Evolutionary conservation across 768 basidiomycete species (phyloP).

Genomic region (Phylloporus sp.): DNA sequence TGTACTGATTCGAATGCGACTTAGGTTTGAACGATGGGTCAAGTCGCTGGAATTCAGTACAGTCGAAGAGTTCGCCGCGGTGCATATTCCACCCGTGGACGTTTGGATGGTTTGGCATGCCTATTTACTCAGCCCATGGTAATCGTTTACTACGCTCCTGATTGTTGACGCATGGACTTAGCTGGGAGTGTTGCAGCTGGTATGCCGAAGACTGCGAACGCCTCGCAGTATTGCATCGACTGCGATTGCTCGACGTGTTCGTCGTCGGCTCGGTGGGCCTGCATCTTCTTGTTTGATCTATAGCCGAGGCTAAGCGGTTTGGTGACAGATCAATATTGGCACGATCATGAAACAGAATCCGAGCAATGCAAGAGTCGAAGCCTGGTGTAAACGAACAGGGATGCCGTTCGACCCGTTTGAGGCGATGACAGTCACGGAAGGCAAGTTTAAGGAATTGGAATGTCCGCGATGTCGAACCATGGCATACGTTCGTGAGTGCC

Average conservation of each 20-base stretch:
- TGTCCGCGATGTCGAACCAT: conserved; percentile 34
- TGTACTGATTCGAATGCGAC: not conserved
- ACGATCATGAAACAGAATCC: conserved; percentile 15
- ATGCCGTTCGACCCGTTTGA: conserved; percentile 35
- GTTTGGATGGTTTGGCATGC: conserved; percentile 43
- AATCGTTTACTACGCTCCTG: not conserved
- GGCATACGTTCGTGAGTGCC: conserved; percentile 31
- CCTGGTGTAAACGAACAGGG: conserved; percentile 25
- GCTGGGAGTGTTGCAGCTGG: conserved; percentile 19
- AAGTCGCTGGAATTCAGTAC: conserved; percentile 19
- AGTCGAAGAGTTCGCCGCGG: conserved; percentile 24
- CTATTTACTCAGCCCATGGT: conserved; percentile 37
- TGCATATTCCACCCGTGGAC: conserved; percentile 33
- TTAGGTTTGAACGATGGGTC: conserved; percentile 36
- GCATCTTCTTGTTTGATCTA: not conserved
- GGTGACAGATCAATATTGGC: conserved; percentile 23
- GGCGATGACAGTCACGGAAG: conserved; percentile 22
- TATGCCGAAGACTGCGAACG: conserved; percentile 33
- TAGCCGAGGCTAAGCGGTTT: not conserved
- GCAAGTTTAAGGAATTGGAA: conserved; percentile 23
- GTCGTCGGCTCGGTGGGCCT: conserved; percentile 28
- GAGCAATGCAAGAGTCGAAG: conserved; percentile 8
- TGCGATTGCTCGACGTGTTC: conserved; percentile 24
- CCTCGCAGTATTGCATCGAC: conserved; percentile 20
- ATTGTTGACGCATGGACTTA: not conserved